Conservation (phyloP, 805 yeast species). For the Candida orba region DNA sequence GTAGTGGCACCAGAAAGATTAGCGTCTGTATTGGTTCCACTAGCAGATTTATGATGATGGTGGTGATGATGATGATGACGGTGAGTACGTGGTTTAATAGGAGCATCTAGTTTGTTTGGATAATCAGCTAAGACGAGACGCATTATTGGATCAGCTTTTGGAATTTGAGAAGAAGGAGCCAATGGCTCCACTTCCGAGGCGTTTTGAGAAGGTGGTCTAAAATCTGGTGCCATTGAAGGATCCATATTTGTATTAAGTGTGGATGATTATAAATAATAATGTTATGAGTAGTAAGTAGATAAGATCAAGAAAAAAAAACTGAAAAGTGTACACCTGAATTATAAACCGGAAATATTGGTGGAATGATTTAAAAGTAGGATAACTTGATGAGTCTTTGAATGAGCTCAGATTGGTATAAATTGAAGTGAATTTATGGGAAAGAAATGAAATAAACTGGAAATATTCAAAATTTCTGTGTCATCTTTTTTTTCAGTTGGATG, state of each 20-base stretch:
- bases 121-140: constrained; percentile 73
- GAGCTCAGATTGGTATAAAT: too few relatives aligned
- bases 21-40: constrained; percentile 6
- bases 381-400: too few relatives aligned
- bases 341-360: too few relatives aligned
- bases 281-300: background rate
- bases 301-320: background rate
- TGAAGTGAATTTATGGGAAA: too few relatives aligned
- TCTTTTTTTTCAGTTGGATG: too few relatives aligned
- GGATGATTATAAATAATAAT: background rate
- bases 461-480: too few relatives aligned
- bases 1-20: constrained; percentile 10
- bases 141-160: constrained; percentile 69
- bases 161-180: constrained; percentile 62
- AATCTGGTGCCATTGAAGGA: constrained; percentile 87
- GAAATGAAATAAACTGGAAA: too few relatives aligned
- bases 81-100: constrained; percentile 41
- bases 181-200: constrained; percentile 54
- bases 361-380: too few relatives aligned
- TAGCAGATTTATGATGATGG: constrained; percentile 8
- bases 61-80: constrained; percentile 19
- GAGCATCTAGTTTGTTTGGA: constrained; percentile 67
- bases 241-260: constrained; percentile 49
- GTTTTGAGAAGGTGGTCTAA: constrained; percentile 73
- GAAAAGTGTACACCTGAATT: too few relatives aligned